Percentiles rank a stretch among this genome's conserved stretches.
phyloP scores from a whole-genome alignment of 1,284 basidiomycete genomes.

The Porodaedalea pini region DNA sequence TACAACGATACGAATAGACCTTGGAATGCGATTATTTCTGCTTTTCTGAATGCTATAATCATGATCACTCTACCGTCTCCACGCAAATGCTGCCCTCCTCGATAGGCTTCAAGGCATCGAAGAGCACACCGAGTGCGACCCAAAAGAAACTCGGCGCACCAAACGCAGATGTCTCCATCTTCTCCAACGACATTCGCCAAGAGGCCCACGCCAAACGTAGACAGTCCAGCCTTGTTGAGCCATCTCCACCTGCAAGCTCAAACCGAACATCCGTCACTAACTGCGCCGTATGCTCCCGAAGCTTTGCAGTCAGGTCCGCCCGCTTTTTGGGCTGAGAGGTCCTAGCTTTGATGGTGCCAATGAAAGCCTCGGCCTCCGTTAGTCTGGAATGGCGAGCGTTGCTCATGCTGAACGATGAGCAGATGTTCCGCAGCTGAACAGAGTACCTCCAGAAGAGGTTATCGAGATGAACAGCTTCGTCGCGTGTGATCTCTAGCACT shows the following conservation, averaged over 20 bases:
- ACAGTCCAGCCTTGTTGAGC: background rate
- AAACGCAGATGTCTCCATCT: background rate
- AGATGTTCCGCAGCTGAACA: slow-evolving; percentile 26
- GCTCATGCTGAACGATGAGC: slow-evolving; percentile 21
- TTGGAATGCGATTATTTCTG: background rate
- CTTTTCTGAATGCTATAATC: background rate
- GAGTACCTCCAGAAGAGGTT: slow-evolving; percentile 21
- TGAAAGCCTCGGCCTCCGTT: slow-evolving; percentile 29
- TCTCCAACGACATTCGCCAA: background rate
- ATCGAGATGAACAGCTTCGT: background rate
- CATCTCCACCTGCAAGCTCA: slow-evolving; percentile 8
- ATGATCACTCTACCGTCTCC: background rate
- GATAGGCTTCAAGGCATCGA: slow-evolving; percentile 9
- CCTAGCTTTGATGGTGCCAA: slow-evolving; percentile 30
- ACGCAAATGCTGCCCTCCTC: slow-evolving; percentile 10
- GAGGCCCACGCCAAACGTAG: slow-evolving; percentile 8
- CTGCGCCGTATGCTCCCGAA: slow-evolving; percentile 25
- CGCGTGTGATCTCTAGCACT: background rate
- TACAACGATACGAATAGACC: background rate
- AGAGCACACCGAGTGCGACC: slow-evolving; percentile 7
- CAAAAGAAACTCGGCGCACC: slow-evolving; percentile 14
- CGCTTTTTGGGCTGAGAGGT: slow-evolving; percentile 25
- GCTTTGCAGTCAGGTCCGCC: slow-evolving; percentile 24
- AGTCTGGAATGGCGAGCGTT: slow-evolving; percentile 18
- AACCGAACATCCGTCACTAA: slow-evolving; percentile 20